Percentiles rank a stretch among this genome's conserved stretches.
These are phyloP conservation scores for Phytopythium aichiense DNA, from an alignment of 352 stramenopile species.

Conservation along the genomic window DNA sequence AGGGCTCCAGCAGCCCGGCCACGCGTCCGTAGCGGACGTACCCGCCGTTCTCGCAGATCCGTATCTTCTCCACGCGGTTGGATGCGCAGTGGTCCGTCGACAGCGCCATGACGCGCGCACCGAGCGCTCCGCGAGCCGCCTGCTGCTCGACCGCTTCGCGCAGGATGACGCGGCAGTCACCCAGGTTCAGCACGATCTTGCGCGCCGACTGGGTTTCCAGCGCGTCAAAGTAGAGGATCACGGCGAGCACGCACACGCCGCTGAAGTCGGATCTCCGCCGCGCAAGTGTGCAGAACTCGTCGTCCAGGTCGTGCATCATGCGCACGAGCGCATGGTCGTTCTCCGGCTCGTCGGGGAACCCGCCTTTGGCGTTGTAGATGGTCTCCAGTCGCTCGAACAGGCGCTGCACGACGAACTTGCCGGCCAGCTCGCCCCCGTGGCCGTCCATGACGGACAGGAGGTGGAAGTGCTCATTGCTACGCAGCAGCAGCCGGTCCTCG, in stretches of 20 bases:
- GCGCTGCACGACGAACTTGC: conserved; percentile 48
- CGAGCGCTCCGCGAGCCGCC: background rate
- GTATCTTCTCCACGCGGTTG: conserved; percentile 50
- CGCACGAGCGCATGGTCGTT: conserved; percentile 21
- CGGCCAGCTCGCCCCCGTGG: conserved; percentile 55
- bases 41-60: conserved; percentile 58
- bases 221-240: conserved; percentile 47
- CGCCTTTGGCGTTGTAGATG: conserved; percentile 24
- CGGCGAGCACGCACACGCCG: conserved; percentile 57
- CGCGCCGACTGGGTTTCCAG: conserved; percentile 22
- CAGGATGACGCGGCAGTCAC: conserved; percentile 66
- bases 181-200: conserved; percentile 67
- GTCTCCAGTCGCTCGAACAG: conserved; percentile 42
- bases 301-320: conserved; percentile 47
- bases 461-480: conserved; percentile 49
- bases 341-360: conserved; percentile 32
- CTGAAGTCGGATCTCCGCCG: conserved; percentile 42
- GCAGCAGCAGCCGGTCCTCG: conserved; percentile 60
- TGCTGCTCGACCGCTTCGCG: conserved; percentile 19
- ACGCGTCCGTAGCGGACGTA: conserved; percentile 69
- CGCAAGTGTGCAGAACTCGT: conserved; percentile 34
- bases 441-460: conserved; percentile 73
- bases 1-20: conserved; percentile 74
- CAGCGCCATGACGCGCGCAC: conserved; percentile 15
- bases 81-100: conserved; percentile 75